Evolutionary conservation across 1,284 basidiomycete genomes (phyloP), one percentile per base, ranked within the genome.

Genomic region (Gomphus bonarii): DNA sequence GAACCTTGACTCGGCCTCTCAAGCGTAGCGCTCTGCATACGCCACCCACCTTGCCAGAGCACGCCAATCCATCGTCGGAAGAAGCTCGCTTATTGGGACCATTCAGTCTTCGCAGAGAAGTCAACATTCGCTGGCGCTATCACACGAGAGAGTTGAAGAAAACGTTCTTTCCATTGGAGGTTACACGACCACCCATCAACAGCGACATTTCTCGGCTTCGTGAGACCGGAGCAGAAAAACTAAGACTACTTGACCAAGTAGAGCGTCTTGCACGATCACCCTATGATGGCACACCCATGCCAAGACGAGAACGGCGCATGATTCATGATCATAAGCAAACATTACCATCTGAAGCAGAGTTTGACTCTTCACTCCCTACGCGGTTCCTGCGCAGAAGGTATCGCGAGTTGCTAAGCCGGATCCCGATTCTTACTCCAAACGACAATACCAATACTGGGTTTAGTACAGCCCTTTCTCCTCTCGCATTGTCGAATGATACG

Each of bases 311-410:
- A 46, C 58, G 55, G 35, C n/a, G 25, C 16, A 49, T 33, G 28
- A 46, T 7, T 47, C 20, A 42, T 50, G 20, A 50, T 25, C 33
- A 42, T 36, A 14, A 43, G 53, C 28, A 18, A 10, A 40, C 30
- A 44, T 54, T 14, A 42, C 47, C 36, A 46, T 28, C n/a, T 30
- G 54, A 28, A 25, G 30, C 49, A 8, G 40, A 36, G 33, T 50
- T 50, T 20, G 36, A 54, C 48, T 51, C 61, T 22, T 63, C 51
- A n/a, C 72, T 76, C 60, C 73, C 75, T 20, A 71, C 70, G 50
- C 73, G 84, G 59, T 88, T 84, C 75, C 64, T 89, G 59, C 79
- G 84, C 52, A 74, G 86, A 51, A 76, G 84, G 55, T 89, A 84
- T 61, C 79, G 76, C 58, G 70, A 74, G 40, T 72, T 90, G 18